phyloP scores from a whole-genome alignment of 441 rosid genomes.

The Macaranga tanarius region DNA sequence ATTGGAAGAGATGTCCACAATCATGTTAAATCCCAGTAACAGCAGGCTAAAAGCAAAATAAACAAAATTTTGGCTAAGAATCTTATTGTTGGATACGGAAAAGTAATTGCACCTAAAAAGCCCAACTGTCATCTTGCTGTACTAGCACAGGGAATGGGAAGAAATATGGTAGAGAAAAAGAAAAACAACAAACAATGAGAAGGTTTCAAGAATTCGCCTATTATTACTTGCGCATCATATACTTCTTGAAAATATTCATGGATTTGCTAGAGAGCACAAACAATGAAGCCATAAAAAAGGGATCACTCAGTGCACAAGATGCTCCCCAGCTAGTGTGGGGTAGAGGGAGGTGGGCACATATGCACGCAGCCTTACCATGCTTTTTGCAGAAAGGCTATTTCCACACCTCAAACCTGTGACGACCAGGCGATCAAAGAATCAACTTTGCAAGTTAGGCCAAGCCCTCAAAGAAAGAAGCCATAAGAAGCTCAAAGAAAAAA shows the following conservation, averaged over 20 bases:
- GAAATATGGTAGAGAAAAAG: background rate
- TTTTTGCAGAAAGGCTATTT: no score
- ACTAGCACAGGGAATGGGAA: background rate
- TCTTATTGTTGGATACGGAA: background rate
- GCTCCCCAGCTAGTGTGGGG: no score
- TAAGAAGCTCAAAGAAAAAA: background rate
- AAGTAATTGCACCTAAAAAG: background rate
- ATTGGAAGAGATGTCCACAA: conserved; percentile 11
- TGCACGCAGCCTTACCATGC: no score
- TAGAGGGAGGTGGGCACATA: no score
- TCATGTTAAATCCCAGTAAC: background rate
- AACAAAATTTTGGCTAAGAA: background rate
- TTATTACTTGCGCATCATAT: background rate
- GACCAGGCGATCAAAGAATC: no score
- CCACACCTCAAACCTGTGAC: no score
- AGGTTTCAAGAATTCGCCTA: background rate
- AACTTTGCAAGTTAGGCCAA: no score
- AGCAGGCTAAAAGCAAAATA: background rate
- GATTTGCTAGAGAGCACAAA: background rate
- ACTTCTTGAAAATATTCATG: background rate
- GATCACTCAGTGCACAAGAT: no score
- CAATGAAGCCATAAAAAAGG: no score
- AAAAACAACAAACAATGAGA: no score
- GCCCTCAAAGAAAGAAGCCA: background rate
- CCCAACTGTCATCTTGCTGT: background rate